These are phyloP conservation scores for Tricholoma hemisulphureum DNA, from an alignment of 768 basidiomycete species.

Conservation along the genomic window DNA sequence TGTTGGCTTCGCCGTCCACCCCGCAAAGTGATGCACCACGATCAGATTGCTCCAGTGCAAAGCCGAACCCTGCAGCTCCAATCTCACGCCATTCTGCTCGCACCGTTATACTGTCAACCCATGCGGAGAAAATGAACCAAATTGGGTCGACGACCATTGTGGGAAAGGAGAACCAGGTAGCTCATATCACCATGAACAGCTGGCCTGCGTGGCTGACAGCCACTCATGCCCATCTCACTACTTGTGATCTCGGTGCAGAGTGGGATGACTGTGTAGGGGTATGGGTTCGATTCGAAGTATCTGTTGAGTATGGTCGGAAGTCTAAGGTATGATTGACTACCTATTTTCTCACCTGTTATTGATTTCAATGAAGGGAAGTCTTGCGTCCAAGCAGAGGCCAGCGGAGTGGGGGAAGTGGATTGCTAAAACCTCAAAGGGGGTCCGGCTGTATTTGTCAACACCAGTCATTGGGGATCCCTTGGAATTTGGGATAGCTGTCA, in stretches of 20 bases:
- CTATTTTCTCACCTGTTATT: not conserved
- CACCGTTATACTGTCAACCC: not conserved
- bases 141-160: not conserved
- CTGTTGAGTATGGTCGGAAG: not conserved
- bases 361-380: not conserved
- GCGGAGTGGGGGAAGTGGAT: constrained; percentile 17
- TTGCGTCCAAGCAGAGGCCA: not conserved
- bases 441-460: constrained; percentile 5
- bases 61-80: not conserved
- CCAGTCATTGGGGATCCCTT: constrained; percentile 9
- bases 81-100: not conserved
- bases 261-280: constrained; percentile 8
- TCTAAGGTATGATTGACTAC: not conserved
- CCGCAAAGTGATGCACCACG: no score
- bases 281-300: constrained; percentile 6
- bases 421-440: not conserved
- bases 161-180: constrained; percentile 7
- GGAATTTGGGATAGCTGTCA: constrained; percentile 12
- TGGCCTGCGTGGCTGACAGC: not conserved
- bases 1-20: no score
- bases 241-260: constrained; percentile 7
- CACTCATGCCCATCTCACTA: constrained; percentile 4
- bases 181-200: not conserved
- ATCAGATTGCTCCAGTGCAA: no score
- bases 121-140: constrained; percentile 6